phyloP scores from a whole-genome alignment of 164 flowering plant genomes.

The Liriodendron chinense region DNA sequence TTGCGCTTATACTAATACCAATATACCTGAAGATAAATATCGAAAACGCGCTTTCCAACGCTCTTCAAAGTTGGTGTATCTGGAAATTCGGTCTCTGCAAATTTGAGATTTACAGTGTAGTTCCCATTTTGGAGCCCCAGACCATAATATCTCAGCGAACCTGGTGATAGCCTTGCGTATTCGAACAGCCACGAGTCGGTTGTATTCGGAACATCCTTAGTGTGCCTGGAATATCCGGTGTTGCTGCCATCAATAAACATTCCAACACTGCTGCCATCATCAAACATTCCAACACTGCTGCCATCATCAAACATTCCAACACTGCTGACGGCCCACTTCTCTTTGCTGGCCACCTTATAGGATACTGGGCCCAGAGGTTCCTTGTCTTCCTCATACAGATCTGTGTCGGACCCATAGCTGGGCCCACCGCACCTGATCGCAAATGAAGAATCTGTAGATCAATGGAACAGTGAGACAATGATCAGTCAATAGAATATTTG shows the following conservation, averaged over 20 bases:
- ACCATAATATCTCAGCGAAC: conserved; percentile 77
- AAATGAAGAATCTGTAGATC: conserved; percentile 53
- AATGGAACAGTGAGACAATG: too few relatives aligned
- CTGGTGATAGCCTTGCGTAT: conserved; percentile 64
- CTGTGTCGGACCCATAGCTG: too few relatives aligned
- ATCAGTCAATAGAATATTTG: too few relatives aligned
- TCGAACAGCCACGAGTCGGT: conserved; percentile 62
- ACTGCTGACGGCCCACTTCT: conserved; percentile 78
- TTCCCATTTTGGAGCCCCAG: conserved; percentile 81
- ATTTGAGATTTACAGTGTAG: conserved; percentile 62
- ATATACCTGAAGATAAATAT: conserved; percentile 73
- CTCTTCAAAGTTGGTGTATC: conserved; percentile 47
- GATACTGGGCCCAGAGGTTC: conserved; percentile 63
- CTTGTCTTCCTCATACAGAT: conserved; percentile 55
- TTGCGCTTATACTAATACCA: too few relatives aligned
- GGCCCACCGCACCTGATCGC: conserved; percentile 79
- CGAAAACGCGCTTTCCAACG: conserved; percentile 73
- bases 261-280: too few relatives aligned
- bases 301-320: too few relatives aligned
- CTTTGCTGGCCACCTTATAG: conserved; percentile 32
- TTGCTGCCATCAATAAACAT: too few relatives aligned
- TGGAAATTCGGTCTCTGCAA: conserved; percentile 48
- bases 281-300: too few relatives aligned
- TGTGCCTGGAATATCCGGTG: conserved; percentile 26
- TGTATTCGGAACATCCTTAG: conserved; percentile 42